These are phyloP conservation scores for Cladophialophora psammophila DNA, from an alignment of 2,329 filamentous ascomycete genomes.

Conservation along the genomic window DNA sequence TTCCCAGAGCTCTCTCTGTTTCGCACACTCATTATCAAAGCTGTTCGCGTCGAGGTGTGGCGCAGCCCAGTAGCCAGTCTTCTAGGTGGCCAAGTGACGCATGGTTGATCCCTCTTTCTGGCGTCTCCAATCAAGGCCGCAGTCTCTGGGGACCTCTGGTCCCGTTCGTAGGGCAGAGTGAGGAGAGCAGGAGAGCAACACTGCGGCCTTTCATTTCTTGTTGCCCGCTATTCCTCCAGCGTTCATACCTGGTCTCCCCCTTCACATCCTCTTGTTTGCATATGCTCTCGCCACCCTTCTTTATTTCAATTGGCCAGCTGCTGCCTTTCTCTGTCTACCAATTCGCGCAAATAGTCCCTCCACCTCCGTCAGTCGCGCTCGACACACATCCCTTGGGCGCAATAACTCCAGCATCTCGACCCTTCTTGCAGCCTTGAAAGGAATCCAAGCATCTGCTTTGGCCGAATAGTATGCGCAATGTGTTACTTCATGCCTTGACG, in stretches of 20 bases:
- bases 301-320: not conserved
- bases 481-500: slow-evolving; percentile 15
- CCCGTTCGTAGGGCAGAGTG: slow-evolving; percentile 20
- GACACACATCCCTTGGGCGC: not conserved
- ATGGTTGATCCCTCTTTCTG: not conserved
- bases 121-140: not conserved
- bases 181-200: slow-evolving; percentile 16
- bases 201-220: not conserved
- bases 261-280: not conserved
- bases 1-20: not conserved
- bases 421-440: not conserved
- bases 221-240: slow-evolving; percentile 9
- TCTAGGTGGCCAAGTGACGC: not conserved
- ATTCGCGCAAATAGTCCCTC: slow-evolving; percentile 1
- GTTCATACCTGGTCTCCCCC: slow-evolving; percentile 8
- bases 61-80: not conserved
- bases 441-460: not conserved
- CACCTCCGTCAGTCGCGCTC: not conserved
- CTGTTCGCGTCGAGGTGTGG: not conserved
- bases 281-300: not conserved
- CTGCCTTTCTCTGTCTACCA: not conserved
- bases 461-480: slow-evolving; percentile 13
- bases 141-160: not conserved
- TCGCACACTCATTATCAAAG: not conserved
- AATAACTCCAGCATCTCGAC: not conserved